Evolutionary conservation across 495 filamentous ascomycete genomes (phyloP).

Genomic region (Penicillium taxi): DNA sequence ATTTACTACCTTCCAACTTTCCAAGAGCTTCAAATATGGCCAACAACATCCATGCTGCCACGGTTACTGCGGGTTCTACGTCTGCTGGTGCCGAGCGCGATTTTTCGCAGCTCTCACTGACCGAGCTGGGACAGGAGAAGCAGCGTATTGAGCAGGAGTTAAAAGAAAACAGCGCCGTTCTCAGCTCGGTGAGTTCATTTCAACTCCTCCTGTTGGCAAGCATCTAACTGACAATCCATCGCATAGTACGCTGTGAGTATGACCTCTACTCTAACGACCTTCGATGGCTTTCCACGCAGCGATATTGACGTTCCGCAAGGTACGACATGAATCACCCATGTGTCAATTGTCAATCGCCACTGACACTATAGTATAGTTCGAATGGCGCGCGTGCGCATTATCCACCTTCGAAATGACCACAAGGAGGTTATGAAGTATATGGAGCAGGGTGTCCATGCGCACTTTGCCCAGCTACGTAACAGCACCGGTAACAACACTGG

Average conservation of each 20-base stretch:
- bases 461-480: constrained; percentile 45
- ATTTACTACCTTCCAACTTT: constrained; percentile 12
- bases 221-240: constrained; percentile 6
- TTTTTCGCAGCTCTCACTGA: constrained; percentile 51
- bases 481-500: constrained; percentile 29
- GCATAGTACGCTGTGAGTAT: constrained; percentile 83
- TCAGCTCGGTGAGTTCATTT: constrained; percentile 64
- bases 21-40: constrained; percentile 43
- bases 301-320: constrained; percentile 96
- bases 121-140: constrained; percentile 63
- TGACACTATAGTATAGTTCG: constrained; percentile 53
- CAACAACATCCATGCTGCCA: constrained; percentile 63
- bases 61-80: constrained; percentile 64
- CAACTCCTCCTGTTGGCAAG: background rate
- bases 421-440: constrained; percentile 77
- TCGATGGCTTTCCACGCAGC: constrained; percentile 85
- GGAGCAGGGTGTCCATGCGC: constrained; percentile 74
- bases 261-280: constrained; percentile 79
- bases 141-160: constrained; percentile 78
- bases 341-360: too few species aligned
- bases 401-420: constrained; percentile 84
- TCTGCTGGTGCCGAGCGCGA: constrained; percentile 48
- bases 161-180: constrained; percentile 70
- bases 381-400: constrained; percentile 82
- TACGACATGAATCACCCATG: constrained; percentile 28